phyloP scores from a whole-genome alignment of 1,284 basidiomycete genomes.

The Cutaneotrichosporon cutaneum region DNA sequence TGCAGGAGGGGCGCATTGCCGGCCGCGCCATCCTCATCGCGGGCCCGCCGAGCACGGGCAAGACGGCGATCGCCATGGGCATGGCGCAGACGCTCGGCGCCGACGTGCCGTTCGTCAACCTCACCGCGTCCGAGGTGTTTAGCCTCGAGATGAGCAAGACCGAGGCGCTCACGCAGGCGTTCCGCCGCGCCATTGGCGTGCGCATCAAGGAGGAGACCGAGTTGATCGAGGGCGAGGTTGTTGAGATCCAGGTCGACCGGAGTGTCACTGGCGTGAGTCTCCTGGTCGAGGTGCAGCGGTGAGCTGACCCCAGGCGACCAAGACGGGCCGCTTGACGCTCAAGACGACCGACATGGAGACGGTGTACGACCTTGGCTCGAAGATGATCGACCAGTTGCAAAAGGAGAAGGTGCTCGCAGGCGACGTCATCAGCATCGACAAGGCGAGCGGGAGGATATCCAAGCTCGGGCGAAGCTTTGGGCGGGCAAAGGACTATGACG shows the following conservation, averaged over 20 bases:
- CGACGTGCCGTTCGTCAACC: constrained; percentile 96
- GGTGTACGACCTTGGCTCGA: constrained; percentile 95
- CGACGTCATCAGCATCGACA: constrained; percentile 95
- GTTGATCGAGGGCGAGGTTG: constrained; percentile 95
- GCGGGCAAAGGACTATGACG: constrained; percentile 94
- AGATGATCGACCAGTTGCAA: constrained; percentile 97
- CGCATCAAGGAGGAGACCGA: constrained; percentile 97
- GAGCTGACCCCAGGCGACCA: constrained; percentile 67
- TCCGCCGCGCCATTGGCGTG: constrained; percentile 92
- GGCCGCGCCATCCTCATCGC: constrained; percentile 94
- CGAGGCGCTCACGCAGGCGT: constrained; percentile 94
- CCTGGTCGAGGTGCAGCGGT: too few relatives aligned
- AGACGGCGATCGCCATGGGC: constrained; percentile 95
- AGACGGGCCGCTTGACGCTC: constrained; percentile 95
- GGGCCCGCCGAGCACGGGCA: constrained; percentile 92
- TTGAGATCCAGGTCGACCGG: constrained; percentile 97
- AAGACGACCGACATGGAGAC: constrained; percentile 99
- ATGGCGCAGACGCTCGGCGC: constrained; percentile 94
- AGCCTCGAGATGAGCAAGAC: constrained; percentile 98
- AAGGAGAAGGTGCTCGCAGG: constrained; percentile 97
- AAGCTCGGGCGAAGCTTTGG: constrained; percentile 96
- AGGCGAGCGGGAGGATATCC: constrained; percentile 93
- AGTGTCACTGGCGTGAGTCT: constrained; percentile 88
- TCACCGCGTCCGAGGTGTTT: constrained; percentile 95
- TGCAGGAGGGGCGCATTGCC: constrained; percentile 90